Conservation (phyloP, 164 flowering plant species). For the Liquidambar formosana region DNA sequence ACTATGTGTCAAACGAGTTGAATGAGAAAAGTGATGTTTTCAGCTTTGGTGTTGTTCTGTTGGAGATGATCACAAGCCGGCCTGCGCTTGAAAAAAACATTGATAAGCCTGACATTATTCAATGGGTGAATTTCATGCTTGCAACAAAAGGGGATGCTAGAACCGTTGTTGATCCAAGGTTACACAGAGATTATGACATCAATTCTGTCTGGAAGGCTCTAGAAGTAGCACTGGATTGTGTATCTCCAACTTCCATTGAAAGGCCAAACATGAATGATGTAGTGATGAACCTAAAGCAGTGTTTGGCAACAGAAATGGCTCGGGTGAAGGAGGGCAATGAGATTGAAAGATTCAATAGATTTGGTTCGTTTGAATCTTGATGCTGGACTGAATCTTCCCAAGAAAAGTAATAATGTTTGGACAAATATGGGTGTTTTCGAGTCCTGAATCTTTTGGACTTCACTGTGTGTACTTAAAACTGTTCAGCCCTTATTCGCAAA, state of each 20-base stretch:
- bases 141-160: slow-evolving; percentile 33
- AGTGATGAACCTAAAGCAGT: slow-evolving; percentile 29
- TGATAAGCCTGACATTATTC: slow-evolving; percentile 22
- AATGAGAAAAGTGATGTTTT: slow-evolving; percentile 56
- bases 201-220: slow-evolving; percentile 45
- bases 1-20: slow-evolving; percentile 24
- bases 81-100: slow-evolving; percentile 23
- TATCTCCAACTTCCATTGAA: slow-evolving; percentile 9
- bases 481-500: too few species aligned
- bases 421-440: neutral
- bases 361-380: slow-evolving; percentile 8
- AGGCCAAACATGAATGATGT: slow-evolving; percentile 47
- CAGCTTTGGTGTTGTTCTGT: slow-evolving; percentile 55
- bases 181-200: slow-evolving; percentile 26
- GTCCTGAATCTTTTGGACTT: too few species aligned
- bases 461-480: too few species aligned
- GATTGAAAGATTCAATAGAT: slow-evolving; percentile 7
- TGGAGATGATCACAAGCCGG: slow-evolving; percentile 48
- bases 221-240: slow-evolving; percentile 51
- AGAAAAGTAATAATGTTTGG: neutral
- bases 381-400: slow-evolving; percentile 1
- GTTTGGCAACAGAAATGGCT: slow-evolving; percentile 29
- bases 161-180: slow-evolving; percentile 40
- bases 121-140: slow-evolving; percentile 37
- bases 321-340: neutral